These are phyloP conservation scores for Tarenaya hassleriana DNA, from an alignment of 345 rosid genomes.

Conservation along the genomic window DNA sequence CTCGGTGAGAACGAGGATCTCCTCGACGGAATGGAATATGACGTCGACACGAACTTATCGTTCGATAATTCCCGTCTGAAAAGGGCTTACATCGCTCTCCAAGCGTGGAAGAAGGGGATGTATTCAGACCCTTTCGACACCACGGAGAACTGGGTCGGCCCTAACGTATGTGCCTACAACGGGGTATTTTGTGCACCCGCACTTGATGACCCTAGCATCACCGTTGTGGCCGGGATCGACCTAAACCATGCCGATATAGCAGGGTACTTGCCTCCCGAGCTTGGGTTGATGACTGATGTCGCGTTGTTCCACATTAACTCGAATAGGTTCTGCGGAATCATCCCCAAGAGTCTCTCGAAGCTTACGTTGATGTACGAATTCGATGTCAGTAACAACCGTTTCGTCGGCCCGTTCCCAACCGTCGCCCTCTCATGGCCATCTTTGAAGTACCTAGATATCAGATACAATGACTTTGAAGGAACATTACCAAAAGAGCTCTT, in stretches of 20 bases:
- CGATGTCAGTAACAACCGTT: conserved; percentile 62
- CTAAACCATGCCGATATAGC: conserved; percentile 65
- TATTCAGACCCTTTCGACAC: conserved; percentile 54
- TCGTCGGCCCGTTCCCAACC: conserved; percentile 47
- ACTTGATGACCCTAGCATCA: conserved; percentile 35
- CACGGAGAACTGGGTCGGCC: conserved; percentile 52
- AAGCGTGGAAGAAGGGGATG: conserved; percentile 51
- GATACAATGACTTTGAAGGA: conserved; percentile 64
- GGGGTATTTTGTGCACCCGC: conserved; percentile 61
- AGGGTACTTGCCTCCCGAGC: conserved; percentile 49
- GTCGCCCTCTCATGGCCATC: conserved; percentile 36
- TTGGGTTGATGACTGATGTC: conserved; percentile 50
- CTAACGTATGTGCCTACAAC: conserved; percentile 48
- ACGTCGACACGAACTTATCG: conserved; percentile 27
- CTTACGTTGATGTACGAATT: conserved; percentile 47
- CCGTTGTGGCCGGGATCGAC: conserved; percentile 57
- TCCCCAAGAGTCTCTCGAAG: conserved; percentile 44
- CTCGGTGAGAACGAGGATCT: conserved; percentile 26
- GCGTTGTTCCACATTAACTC: conserved; percentile 67
- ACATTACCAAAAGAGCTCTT: conserved; percentile 45
- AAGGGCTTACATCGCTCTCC: conserved; percentile 54
- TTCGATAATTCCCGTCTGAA: conserved; percentile 44
- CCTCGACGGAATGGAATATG: conserved; percentile 25
- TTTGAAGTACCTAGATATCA: conserved; percentile 49
- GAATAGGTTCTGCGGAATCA: conserved; percentile 61